These are phyloP conservation scores for Fusarium liriodendri DNA, from an alignment of 2,329 filamentous ascomycete genomes.

Conservation along the genomic window DNA sequence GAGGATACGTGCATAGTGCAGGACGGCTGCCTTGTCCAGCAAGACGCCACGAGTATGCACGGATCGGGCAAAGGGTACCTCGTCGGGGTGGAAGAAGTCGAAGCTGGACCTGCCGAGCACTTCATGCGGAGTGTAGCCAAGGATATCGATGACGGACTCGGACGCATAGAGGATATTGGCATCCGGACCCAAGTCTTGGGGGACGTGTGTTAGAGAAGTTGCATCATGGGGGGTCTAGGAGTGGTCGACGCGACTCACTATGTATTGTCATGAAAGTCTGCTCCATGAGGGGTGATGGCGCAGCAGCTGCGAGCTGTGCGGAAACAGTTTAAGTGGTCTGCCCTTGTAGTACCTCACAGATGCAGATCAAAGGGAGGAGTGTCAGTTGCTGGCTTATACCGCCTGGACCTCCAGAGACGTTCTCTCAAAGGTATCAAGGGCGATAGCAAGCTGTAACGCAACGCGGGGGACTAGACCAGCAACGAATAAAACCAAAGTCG, in stretches of 20 bases:
- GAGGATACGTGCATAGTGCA: constrained; percentile 81
- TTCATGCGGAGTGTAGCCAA: constrained; percentile 82
- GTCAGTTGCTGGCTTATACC: constrained; percentile 28
- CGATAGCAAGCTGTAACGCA: not conserved
- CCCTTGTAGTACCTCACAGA: constrained; percentile 1
- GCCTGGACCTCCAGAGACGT: constrained; percentile 11
- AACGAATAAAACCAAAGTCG: not conserved
- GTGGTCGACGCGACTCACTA: constrained; percentile 65
- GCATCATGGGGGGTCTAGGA: not conserved
- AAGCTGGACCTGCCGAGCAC: constrained; percentile 82
- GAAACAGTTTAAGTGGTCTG: constrained; percentile 5
- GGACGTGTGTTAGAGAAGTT: constrained; percentile 11
- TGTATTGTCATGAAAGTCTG: constrained; percentile 94
- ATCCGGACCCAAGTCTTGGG: constrained; percentile 73
- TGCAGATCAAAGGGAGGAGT: not conserved
- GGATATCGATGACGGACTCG: constrained; percentile 84
- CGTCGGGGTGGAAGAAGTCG: constrained; percentile 87
- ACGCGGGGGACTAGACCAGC: not conserved
- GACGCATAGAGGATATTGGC: constrained; percentile 86
- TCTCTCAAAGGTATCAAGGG: constrained; percentile 1
- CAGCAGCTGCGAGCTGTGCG: constrained; percentile 33
- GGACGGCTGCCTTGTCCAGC: constrained; percentile 85
- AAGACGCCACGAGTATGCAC: constrained; percentile 79
- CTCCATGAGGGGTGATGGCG: constrained; percentile 66
- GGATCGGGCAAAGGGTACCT: constrained; percentile 78